A percentile compares a stretch with the other conserved stretches of the same genome.
Evolutionary conservation across 2,329 filamentous ascomycete species (phyloP).

Genomic region (Phialocephala sp.): DNA sequence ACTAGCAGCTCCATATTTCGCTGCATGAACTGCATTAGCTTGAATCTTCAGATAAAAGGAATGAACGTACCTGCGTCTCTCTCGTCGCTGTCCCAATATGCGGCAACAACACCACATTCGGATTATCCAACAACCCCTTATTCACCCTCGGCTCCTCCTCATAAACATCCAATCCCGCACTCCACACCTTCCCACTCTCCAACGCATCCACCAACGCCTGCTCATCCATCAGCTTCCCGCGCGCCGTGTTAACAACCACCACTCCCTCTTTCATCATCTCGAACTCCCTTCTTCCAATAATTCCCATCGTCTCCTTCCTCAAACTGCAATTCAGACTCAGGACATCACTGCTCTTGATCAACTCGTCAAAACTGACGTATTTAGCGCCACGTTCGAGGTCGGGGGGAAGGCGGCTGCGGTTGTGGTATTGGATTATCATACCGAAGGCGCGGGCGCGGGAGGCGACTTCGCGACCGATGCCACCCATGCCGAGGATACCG

Average conservation of each 20-base stretch:
- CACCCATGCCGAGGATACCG: constrained; percentile 84
- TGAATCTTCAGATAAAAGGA: not conserved
- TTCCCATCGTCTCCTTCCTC: constrained; percentile 68
- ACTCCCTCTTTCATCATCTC: constrained; percentile 76
- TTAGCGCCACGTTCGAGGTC: constrained; percentile 59
- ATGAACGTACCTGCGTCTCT: constrained; percentile 51
- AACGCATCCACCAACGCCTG: constrained; percentile 76
- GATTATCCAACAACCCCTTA: constrained; percentile 72
- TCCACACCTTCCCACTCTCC: constrained; percentile 68
- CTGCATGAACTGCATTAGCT: constrained; percentile 39
- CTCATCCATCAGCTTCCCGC: constrained; percentile 81
- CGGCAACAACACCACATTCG: constrained; percentile 74
- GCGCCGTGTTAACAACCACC: constrained; percentile 81
- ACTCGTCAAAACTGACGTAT: constrained; percentile 74
- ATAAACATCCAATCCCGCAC: constrained; percentile 78
- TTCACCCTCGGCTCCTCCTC: constrained; percentile 80
- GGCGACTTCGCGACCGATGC: constrained; percentile 78
- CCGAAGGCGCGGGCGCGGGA: constrained; percentile 74
- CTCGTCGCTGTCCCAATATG: constrained; percentile 84
- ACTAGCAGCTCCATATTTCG: constrained; percentile 74
- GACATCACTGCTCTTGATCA: constrained; percentile 73
- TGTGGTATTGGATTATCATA: constrained; percentile 77
- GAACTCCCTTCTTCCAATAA: constrained; percentile 73
- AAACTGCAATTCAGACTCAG: constrained; percentile 79
- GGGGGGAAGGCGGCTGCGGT: constrained; percentile 64